Conservation (phyloP, 2,329 filamentous ascomycete genomes). For the Madurella mycetomatis region DNA sequence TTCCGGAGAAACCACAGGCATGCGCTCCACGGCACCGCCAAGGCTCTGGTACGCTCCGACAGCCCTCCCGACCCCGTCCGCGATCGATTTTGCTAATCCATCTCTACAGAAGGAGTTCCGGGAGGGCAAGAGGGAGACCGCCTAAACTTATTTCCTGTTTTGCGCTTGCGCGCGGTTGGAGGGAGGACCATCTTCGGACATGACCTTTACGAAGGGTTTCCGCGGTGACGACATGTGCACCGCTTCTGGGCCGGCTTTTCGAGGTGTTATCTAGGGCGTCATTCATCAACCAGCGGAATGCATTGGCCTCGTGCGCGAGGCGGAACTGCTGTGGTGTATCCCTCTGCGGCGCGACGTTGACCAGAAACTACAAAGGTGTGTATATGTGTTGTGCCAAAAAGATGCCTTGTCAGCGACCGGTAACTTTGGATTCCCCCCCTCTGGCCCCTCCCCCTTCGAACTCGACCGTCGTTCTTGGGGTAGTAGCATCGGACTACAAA, state of each 20-base stretch:
- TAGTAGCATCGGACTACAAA: constrained; percentile 4
- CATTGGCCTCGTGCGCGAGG: constrained; percentile 23
- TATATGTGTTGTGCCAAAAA: constrained; percentile 7
- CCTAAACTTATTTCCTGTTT: constrained; percentile 26
- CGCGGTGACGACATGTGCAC: constrained; percentile 18
- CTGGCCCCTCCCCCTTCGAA: not conserved
- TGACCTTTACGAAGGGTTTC: constrained; percentile 27
- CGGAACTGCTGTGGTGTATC: constrained; percentile 14
- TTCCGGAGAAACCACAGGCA: constrained; percentile 99
- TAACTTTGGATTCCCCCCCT: not conserved
- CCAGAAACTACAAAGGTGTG: not conserved
- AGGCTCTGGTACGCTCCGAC: constrained; percentile 77
- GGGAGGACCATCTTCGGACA: constrained; percentile 21
- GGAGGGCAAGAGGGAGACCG: constrained; percentile 64
- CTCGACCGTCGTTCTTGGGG: not conserved
- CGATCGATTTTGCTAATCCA: constrained; percentile 29
- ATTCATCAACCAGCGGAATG: constrained; percentile 25
- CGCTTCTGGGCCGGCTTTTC: constrained; percentile 26
- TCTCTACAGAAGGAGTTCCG: constrained; percentile 82
- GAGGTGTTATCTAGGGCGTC: constrained; percentile 29
- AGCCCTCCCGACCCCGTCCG: constrained; percentile 6
- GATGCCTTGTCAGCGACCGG: not conserved
- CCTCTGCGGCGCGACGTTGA: not conserved
- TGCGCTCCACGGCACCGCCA: constrained; percentile 98
- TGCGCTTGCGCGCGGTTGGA: constrained; percentile 13